Conservation (phyloP, 148 eudicot species). For the Talinum fruticosum region DNA sequence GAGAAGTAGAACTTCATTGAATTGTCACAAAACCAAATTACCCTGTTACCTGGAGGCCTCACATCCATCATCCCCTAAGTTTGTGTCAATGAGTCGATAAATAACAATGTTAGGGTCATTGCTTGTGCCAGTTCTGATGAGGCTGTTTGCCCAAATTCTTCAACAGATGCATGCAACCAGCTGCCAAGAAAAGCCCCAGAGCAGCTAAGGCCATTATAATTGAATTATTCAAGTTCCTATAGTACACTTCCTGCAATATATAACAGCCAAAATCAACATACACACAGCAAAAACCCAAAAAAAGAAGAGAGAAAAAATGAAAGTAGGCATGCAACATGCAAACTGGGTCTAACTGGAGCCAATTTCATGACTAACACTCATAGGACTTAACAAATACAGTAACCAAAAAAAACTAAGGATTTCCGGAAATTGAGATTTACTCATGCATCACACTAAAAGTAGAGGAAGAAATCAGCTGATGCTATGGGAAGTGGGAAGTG, state of each 20-base stretch:
- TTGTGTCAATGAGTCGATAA: neutral
- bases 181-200: conserved; percentile 65
- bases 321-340: too few species aligned
- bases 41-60: neutral
- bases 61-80: neutral
- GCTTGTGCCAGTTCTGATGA: conserved; percentile 66
- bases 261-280: conserved; percentile 1
- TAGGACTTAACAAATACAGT: too few species aligned
- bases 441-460: too few species aligned
- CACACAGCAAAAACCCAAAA: neutral
- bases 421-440: too few species aligned
- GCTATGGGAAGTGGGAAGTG: too few species aligned
- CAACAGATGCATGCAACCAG: conserved; percentile 69
- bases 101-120: conserved; percentile 18
- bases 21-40: neutral
- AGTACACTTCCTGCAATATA: conserved; percentile 66
- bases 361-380: too few species aligned
- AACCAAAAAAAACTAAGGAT: too few species aligned
- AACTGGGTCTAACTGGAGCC: too few species aligned
- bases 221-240: conserved; percentile 58
- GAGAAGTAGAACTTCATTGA: neutral
- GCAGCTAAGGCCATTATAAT: conserved; percentile 64
- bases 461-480: too few species aligned
- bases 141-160: conserved; percentile 72
- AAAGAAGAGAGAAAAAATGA: neutral